Evolutionary conservation across 805 yeast species (phyloP).

Genomic region (Saccharomycopsis fermentans): DNA sequence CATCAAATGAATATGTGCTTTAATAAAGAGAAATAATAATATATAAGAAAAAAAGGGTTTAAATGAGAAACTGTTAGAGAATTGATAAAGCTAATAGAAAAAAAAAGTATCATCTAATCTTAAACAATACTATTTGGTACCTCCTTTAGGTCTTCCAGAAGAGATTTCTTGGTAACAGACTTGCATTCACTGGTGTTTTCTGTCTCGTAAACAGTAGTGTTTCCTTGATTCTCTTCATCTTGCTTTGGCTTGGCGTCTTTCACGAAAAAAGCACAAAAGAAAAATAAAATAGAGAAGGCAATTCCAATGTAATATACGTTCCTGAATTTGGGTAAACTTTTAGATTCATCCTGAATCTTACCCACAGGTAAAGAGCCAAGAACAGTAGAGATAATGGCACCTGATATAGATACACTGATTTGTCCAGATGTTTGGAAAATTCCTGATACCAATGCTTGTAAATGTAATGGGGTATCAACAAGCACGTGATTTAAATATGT

Average conservation of each 20-base stretch:
- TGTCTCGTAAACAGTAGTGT: background rate
- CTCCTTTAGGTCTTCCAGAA: too few relatives aligned
- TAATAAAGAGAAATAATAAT: too few relatives aligned
- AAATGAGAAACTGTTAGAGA: too few relatives aligned
- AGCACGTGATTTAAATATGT: slow-evolving; percentile 27
- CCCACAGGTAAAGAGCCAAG: slow-evolving; percentile 21
- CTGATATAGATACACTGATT: slow-evolving; percentile 25
- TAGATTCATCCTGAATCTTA: background rate
- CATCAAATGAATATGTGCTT: too few relatives aligned
- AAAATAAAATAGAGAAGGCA: background rate
- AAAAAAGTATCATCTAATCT: too few relatives aligned
- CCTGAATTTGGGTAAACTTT: background rate
- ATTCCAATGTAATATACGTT: background rate
- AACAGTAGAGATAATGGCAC: slow-evolving; percentile 23
- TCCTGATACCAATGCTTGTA: slow-evolving; percentile 33
- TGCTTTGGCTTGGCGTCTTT: background rate
- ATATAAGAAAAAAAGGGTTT: too few relatives aligned
- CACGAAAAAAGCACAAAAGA: background rate
- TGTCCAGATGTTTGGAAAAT: slow-evolving; percentile 29
- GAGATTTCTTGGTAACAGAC: too few relatives aligned
- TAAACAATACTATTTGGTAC: too few relatives aligned
- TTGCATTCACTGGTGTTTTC: too few relatives aligned
- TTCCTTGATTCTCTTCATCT: background rate
- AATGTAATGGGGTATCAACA: slow-evolving; percentile 27
- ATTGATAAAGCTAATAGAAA: too few relatives aligned